Conservation (phyloP, 345 rosid genomes). For the Citrus trifoliata region DNA sequence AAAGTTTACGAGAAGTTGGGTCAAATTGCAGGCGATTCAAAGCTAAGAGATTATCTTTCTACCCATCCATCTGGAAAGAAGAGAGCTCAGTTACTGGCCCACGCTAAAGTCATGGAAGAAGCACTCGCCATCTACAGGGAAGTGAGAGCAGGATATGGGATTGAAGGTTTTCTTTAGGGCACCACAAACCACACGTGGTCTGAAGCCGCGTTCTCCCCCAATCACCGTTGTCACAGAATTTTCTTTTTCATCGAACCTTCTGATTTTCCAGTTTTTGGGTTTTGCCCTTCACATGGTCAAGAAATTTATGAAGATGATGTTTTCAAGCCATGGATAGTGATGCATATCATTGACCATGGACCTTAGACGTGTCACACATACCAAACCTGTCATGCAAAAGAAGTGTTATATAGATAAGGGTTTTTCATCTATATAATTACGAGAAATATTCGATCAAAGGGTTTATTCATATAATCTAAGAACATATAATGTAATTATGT, state of each 20-base stretch:
- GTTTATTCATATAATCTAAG: too few species aligned
- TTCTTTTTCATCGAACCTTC: not conserved
- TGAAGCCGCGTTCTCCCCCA: not conserved
- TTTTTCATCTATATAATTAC: too few species aligned
- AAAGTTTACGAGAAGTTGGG: constrained; percentile 78
- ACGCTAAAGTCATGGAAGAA: constrained; percentile 90
- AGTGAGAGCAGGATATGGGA: constrained; percentile 50
- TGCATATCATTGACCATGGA: not conserved
- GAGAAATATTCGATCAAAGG: too few species aligned
- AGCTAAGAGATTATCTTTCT: constrained; percentile 62
- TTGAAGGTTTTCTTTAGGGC: constrained; percentile 75
- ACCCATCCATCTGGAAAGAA: constrained; percentile 96
- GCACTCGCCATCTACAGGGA: constrained; percentile 74
- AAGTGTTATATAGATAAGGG: too few species aligned
- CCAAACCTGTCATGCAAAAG: not conserved
- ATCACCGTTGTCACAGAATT: not conserved
- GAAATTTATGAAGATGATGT: not conserved
- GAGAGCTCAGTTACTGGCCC: constrained; percentile 69
- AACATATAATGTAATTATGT: too few species aligned
- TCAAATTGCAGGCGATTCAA: constrained; percentile 46
- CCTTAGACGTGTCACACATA: not conserved
- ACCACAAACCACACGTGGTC: not conserved
- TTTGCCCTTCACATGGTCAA: not conserved
- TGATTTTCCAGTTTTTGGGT: not conserved
- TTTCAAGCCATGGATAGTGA: not conserved